Evolutionary conservation across 176 grass and related monocot genomes (phyloP).

Genomic region (Oryza officinalis): DNA sequence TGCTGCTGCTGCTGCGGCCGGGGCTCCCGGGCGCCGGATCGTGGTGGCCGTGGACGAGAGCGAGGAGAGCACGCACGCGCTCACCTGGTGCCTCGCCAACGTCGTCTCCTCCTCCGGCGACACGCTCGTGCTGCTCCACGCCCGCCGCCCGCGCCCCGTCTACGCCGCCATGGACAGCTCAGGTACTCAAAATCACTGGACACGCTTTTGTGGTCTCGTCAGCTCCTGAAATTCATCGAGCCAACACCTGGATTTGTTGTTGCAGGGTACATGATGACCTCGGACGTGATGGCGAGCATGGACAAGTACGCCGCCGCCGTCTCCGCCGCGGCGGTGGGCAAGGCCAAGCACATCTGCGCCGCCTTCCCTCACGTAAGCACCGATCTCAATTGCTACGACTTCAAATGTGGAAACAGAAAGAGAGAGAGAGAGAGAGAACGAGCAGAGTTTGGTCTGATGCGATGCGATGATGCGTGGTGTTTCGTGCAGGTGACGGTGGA

Average conservation of each 20-base stretch:
- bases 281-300: slow-evolving; percentile 45
- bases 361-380: slow-evolving; percentile 2
- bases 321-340: slow-evolving; percentile 40
- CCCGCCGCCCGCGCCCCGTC: slow-evolving; percentile 46
- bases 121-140: slow-evolving; percentile 49
- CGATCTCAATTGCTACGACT: neutral
- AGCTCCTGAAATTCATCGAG: neutral
- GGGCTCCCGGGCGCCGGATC: slow-evolving; percentile 35
- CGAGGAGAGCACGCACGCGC: slow-evolving; percentile 58
- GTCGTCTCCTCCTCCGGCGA: slow-evolving; percentile 24
- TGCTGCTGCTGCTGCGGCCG: neutral
- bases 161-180: slow-evolving; percentile 52
- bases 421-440: too few species aligned
- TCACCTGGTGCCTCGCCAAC: slow-evolving; percentile 64
- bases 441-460: neutral
- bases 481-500: slow-evolving; percentile 57
- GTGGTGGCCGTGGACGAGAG: slow-evolving; percentile 57
- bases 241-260: neutral
- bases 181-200: slow-evolving; percentile 9
- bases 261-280: slow-evolving; percentile 47
- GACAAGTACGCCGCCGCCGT: slow-evolving; percentile 41
- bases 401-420: neutral
- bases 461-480: neutral
- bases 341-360: slow-evolving; percentile 43
- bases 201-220: too few species aligned